Evolutionary conservation across 192 early-diverging fungal genomes (phyloP).

Genomic region (Coemansia erecta): DNA sequence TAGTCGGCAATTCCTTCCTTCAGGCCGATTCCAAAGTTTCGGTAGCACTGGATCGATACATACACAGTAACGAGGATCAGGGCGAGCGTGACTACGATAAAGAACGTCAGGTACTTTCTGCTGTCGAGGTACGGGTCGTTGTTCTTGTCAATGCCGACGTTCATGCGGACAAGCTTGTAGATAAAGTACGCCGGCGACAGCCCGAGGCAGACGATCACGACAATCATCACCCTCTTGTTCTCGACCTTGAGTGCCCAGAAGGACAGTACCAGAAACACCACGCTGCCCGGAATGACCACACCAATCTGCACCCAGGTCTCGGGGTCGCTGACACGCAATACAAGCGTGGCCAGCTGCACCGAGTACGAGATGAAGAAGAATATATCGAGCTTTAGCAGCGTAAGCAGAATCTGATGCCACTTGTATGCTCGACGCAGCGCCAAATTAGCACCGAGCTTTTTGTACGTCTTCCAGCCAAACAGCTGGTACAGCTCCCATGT

Average conservation of each 20-base stretch:
- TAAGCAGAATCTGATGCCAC: constrained; percentile 77
- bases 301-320: constrained; percentile 58
- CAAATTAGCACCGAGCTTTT: constrained; percentile 79
- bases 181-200: constrained; percentile 54
- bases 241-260: constrained; percentile 57
- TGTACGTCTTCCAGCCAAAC: constrained; percentile 83
- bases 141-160: constrained; percentile 44
- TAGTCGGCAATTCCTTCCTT: constrained; percentile 54
- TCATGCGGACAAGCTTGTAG: constrained; percentile 57
- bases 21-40: constrained; percentile 54
- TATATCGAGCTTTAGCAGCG: constrained; percentile 76
- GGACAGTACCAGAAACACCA: constrained; percentile 50
- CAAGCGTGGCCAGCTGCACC: constrained; percentile 68
- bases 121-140: constrained; percentile 54
- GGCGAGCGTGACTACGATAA: constrained; percentile 51
- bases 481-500: constrained; percentile 67
- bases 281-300: constrained; percentile 55
- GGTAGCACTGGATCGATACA: constrained; percentile 51
- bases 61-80: constrained; percentile 53
- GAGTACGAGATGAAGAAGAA: constrained; percentile 78
- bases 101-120: constrained; percentile 55
- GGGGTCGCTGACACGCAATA: constrained; percentile 56
- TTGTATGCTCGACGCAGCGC: constrained; percentile 73
- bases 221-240: constrained; percentile 45
- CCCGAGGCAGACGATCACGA: constrained; percentile 48